Conservation (phyloP, 768 basidiomycete species). For the Leccinellum luteum region DNA sequence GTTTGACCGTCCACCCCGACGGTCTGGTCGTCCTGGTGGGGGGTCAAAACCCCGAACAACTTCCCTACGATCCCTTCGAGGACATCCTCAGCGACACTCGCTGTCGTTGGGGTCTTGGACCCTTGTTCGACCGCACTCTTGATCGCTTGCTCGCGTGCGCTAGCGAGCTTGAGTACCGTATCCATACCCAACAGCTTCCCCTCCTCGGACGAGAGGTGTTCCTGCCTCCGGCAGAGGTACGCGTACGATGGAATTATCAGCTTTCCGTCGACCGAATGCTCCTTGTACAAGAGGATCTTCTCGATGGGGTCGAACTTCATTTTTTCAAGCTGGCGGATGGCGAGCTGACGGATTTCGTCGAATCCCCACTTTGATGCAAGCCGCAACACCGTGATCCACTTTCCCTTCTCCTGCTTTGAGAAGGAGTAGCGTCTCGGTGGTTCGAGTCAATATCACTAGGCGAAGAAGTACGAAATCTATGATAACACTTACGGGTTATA, state of each 20-base stretch:
- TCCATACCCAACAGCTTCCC: constrained; percentile 56
- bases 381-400: constrained; percentile 54
- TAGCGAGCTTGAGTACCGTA: constrained; percentile 49
- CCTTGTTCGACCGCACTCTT: constrained; percentile 35
- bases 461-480: neutral
- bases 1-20: constrained; percentile 9
- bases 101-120: constrained; percentile 25
- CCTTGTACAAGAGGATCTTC: constrained; percentile 57
- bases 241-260: constrained; percentile 54
- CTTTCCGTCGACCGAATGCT: constrained; percentile 44
- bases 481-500: constrained; percentile 39
- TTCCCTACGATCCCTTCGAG: constrained; percentile 30
- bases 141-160: constrained; percentile 46
- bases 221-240: constrained; percentile 47
- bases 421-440: constrained; percentile 49
- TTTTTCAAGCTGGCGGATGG: constrained; percentile 55
- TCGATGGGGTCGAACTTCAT: constrained; percentile 46
- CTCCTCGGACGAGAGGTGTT: constrained; percentile 52
- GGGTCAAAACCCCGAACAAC: constrained; percentile 29
- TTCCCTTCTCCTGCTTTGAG: constrained; percentile 46
- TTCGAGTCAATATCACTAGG: neutral
- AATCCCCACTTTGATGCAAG: constrained; percentile 59
- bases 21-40: neutral
- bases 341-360: constrained; percentile 45
- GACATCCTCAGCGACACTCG: constrained; percentile 25